Base-by-base conservation (phyloP, 495 filamentous ascomycete species). In the Clavariopsis aquatica region DNA sequence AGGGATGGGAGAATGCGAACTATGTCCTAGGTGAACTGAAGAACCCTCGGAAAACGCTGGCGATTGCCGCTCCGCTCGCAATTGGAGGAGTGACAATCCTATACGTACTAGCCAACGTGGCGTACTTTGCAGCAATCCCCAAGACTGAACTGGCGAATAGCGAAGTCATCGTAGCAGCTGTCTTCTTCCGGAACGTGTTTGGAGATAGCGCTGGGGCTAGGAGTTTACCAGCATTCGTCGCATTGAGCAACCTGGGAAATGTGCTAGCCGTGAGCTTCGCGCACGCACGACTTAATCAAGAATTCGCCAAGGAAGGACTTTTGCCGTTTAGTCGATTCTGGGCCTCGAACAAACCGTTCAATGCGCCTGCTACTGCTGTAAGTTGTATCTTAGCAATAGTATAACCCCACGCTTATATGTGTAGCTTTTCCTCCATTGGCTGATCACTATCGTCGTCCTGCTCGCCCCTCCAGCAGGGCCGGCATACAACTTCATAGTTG, bases 391-490 rank as follows among this genome's bases (percentile, higher is more conserved):
- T 28, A 46, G 36, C 69, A 29, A 0, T 29, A 23, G 19, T 22
- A 5, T 10, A 19, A 66, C 20, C n/a, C 24, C 19, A 49, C n/a
- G 9, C 38, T 60, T 17, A 59, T 49, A 41, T 28, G 10, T 47
- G 51, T 57, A 75, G 72, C 69, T 77, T 36, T 78, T 82, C 63
- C 76, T 80, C 12, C 79, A 81, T 62, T 81, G 77, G 78, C 47
- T 80, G 36, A 59, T 80, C 15, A 81, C 77, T 0, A 72, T 82
- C 31, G 76, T 82, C 20, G 70, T 80, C 34, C 74, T 82, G 12
- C 52, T 82, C 28, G 78, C 79, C 0, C 79, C 75, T 41, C 79
- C 78, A 1, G 74, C 77, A 2, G 80, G 80, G 3, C 74, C 74
- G 60, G 73, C 73, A 7, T 73, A 74, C 61, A 74, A 74, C 46